Evolutionary conservation across 305 asterid species (phyloP).

Genomic region (Fraxinus latifolia): DNA sequence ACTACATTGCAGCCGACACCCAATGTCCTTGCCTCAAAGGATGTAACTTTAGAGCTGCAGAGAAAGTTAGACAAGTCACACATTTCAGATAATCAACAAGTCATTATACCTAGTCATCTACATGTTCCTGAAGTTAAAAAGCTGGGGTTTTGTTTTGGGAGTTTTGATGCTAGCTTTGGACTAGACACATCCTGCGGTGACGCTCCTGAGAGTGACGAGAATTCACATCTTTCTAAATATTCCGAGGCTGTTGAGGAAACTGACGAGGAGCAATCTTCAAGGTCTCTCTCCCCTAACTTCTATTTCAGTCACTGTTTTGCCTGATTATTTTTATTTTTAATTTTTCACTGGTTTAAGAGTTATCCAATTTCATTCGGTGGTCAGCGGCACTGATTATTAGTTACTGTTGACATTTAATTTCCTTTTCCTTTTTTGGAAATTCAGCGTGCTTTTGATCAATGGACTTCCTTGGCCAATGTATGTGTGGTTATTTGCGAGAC

Average conservation of each 20-base stretch:
- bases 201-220: constrained; percentile 41
- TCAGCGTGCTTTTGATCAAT: background rate
- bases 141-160: constrained; percentile 92
- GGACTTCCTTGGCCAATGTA: background rate
- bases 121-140: constrained; percentile 83
- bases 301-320: constrained; percentile 10
- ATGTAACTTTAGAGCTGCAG: constrained; percentile 54
- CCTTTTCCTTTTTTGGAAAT: background rate
- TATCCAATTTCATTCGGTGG: background rate
- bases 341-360: background rate
- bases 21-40: constrained; percentile 42
- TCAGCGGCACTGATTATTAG: background rate
- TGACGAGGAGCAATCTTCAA: constrained; percentile 45
- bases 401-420: background rate
- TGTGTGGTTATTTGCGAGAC: background rate
- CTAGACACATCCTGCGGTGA: constrained; percentile 45
- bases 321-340: constrained; percentile 1
- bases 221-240: constrained; percentile 44
- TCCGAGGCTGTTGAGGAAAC: constrained; percentile 59
- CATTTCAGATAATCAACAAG: constrained; percentile 67
- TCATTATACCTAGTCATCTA: constrained; percentile 75
- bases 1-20: constrained; percentile 36
- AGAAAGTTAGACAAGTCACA: constrained; percentile 56
- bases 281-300: constrained; percentile 39
- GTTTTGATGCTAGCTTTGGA: constrained; percentile 71